Evolutionary conservation across 2,329 filamentous ascomycete species (phyloP).

Genomic region (Venturia asperata): DNA sequence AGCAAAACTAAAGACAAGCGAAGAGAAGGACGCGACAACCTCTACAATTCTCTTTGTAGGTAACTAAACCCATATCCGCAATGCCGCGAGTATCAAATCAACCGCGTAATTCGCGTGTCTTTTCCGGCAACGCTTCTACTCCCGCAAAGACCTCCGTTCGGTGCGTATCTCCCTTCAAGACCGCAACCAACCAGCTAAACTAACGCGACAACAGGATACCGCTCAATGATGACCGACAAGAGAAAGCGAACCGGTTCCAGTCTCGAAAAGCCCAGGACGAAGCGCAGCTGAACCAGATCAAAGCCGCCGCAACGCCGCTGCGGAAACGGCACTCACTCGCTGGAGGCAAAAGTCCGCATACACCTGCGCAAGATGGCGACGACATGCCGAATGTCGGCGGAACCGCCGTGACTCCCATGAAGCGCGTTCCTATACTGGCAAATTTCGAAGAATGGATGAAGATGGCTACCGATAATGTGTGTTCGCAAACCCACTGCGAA

Average conservation of each 20-base stretch:
- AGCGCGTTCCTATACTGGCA: slow-evolving; percentile 87
- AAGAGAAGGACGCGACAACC: neutral
- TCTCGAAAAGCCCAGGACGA: slow-evolving; percentile 84
- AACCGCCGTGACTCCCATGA: slow-evolving; percentile 83
- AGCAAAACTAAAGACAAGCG: neutral
- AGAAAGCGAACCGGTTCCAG: slow-evolving; percentile 82
- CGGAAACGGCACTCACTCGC: slow-evolving; percentile 57
- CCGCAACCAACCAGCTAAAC: slow-evolving; percentile 12
- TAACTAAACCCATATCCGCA: neutral
- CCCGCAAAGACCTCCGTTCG: slow-evolving; percentile 17
- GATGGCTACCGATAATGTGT: slow-evolving; percentile 90
- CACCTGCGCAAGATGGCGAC: slow-evolving; percentile 47
- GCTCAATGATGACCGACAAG: slow-evolving; percentile 88
- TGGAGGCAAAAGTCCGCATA: slow-evolving; percentile 43
- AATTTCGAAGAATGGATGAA: slow-evolving; percentile 99
- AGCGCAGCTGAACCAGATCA: slow-evolving; percentile 85
- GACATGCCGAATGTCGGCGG: slow-evolving; percentile 57
- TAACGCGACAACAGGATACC: slow-evolving; percentile 59
- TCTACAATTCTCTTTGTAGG: neutral
- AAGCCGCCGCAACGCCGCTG: slow-evolving; percentile 67
- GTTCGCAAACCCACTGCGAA: neutral
- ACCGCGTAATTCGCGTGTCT: slow-evolving; percentile 18
- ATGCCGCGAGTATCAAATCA: slow-evolving; percentile 19
- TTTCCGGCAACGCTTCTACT: slow-evolving; percentile 19
- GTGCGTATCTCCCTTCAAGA: slow-evolving; percentile 3